Conservation (phyloP, 768 basidiomycete genomes). For the Hypholoma fasciculare region DNA sequence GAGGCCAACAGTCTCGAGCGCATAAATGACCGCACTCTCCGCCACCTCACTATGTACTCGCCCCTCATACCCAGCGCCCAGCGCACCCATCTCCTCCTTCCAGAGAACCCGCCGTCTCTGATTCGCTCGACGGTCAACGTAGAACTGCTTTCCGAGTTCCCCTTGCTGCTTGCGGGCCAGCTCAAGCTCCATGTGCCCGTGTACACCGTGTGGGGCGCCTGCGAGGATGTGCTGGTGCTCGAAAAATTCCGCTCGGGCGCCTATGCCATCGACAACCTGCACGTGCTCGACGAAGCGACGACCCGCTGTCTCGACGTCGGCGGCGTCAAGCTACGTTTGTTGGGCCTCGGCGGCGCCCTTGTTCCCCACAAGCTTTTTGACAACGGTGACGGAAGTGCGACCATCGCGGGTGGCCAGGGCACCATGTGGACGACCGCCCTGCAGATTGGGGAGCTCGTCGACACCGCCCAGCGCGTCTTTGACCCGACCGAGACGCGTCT, state of each 20-base stretch:
- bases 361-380: conserved; percentile 95
- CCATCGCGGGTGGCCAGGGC: conserved; percentile 97
- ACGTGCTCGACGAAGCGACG: conserved; percentile 94
- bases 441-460: conserved; percentile 97
- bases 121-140: conserved; percentile 78
- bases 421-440: conserved; percentile 99
- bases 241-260: conserved; percentile 89
- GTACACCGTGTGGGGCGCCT: conserved; percentile 96
- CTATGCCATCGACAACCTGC: conserved; percentile 86
- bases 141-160: conserved; percentile 90
- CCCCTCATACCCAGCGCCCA: conserved; percentile 87
- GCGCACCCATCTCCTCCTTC: conserved; percentile 72
- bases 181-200: conserved; percentile 92
- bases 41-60: conserved; percentile 95
- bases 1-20: conserved; percentile 80
- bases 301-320: conserved; percentile 90
- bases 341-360: conserved; percentile 95
- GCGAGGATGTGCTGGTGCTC: conserved; percentile 91
- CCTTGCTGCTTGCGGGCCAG: conserved; percentile 84
- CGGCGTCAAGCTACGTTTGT: conserved; percentile 88
- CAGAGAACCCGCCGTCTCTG: conserved; percentile 63
- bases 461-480: conserved; percentile 92
- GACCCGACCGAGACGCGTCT: conserved; percentile 93
- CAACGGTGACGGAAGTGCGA: conserved; percentile 90
- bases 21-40: conserved; percentile 94